phyloP scores from a whole-genome alignment of 2,329 filamentous ascomycete species.

The Aspergillus brasiliensis region DNA sequence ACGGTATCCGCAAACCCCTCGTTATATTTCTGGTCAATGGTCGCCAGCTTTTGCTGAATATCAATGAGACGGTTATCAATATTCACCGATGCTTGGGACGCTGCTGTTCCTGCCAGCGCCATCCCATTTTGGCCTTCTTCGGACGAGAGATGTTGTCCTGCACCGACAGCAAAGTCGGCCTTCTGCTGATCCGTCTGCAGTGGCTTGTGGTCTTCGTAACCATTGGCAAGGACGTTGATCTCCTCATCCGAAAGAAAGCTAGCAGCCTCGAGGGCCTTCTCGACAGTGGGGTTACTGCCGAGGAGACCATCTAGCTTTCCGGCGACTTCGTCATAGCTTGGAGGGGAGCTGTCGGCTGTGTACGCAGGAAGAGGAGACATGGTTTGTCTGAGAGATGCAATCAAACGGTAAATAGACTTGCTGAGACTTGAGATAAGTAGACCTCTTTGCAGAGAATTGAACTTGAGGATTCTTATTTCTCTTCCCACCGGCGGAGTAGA shows the following conservation, averaged over 20 bases:
- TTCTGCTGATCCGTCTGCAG: slow-evolving; percentile 6
- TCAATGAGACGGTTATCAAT: neutral
- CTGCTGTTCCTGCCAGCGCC: neutral
- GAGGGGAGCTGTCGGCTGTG: neutral
- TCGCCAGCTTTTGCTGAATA: neutral
- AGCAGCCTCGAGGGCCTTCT: neutral
- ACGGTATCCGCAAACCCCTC: neutral
- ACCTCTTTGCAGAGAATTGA: neutral
- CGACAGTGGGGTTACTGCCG: neutral
- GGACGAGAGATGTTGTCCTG: neutral
- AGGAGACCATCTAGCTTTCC: neutral
- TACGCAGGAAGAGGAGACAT: neutral
- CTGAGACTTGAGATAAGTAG: neutral
- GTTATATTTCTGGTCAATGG: slow-evolving; percentile 2
- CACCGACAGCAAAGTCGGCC: neutral
- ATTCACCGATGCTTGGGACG: neutral
- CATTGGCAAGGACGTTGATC: neutral
- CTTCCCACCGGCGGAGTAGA: too few species aligned
- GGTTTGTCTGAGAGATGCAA: neutral
- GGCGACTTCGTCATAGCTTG: neutral
- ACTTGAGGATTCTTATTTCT: too few species aligned
- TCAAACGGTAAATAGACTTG: neutral
- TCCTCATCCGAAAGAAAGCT: neutral
- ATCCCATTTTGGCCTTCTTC: neutral
- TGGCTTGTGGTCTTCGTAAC: neutral